Percentiles rank a stretch among this genome's conserved stretches.
Conservation (phyloP, 495 filamentous ascomycete genomes). For the Penicillium riverlandense region DNA sequence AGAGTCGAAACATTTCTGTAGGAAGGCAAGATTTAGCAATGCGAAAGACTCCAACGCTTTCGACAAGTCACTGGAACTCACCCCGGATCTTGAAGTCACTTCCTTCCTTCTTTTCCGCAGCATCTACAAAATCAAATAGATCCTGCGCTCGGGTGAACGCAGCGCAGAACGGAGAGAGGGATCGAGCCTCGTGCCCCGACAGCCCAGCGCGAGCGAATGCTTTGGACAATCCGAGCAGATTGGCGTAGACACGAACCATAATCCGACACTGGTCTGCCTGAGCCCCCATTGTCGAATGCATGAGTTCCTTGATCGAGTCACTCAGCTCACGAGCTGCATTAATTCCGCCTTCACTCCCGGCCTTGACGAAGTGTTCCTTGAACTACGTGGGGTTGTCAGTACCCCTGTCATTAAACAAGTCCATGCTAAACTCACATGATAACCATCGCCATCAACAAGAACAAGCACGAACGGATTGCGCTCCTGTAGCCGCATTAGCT, state of each 20-base stretch:
- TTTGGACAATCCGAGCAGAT: conserved; percentile 48
- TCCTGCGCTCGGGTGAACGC: conserved; percentile 53
- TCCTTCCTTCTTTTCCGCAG: conserved; percentile 54
- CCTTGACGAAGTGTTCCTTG: conserved; percentile 44
- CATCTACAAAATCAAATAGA: conserved; percentile 56
- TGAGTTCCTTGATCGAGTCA: conserved; percentile 40
- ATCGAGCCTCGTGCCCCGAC: conserved; percentile 42
- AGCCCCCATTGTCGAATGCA: conserved; percentile 34
- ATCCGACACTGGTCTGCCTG: conserved; percentile 48
- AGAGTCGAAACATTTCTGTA: conserved; percentile 49
- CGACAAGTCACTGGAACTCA: conserved; percentile 10
- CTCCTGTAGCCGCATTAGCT: conserved; percentile 21
- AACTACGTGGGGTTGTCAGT: conserved; percentile 26
- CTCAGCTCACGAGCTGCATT: conserved; percentile 47
- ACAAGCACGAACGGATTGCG: conserved; percentile 55
- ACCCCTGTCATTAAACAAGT: not conserved
- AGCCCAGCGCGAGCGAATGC: conserved; percentile 40
- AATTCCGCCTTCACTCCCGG: conserved; percentile 49
- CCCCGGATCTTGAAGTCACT: conserved; percentile 54
- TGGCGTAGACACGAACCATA: conserved; percentile 56
- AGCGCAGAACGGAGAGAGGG: conserved; percentile 46
- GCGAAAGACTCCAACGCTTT: not conserved
- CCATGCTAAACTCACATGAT: conserved; percentile 25
- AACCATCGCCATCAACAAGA: conserved; percentile 56
- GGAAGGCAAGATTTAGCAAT: conserved; percentile 1